Evolutionary conservation across 1,284 basidiomycete genomes (phyloP).

Genomic region (Cryptococcus hybrid): DNA sequence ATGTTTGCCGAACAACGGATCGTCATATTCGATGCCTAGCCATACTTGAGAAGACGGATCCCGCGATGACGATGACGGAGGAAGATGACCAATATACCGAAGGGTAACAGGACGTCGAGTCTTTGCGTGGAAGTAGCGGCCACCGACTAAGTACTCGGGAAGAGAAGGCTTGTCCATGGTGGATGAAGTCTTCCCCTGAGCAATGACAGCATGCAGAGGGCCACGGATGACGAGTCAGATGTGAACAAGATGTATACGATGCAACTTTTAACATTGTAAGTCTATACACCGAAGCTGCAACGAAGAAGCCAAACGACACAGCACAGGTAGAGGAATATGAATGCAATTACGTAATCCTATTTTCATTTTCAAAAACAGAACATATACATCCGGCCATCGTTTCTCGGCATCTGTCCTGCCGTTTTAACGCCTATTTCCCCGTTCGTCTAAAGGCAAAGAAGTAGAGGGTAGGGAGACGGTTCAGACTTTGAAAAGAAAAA

Average conservation of each 20-base stretch:
- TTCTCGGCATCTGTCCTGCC: background rate
- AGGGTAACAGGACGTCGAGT: conserved; percentile 36
- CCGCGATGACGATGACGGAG: conserved; percentile 8
- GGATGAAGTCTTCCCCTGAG: no score
- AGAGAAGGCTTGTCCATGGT: no score
- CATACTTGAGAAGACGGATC: conserved; percentile 53
- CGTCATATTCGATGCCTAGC: conserved; percentile 97
- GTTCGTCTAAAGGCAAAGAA: conserved; percentile 10
- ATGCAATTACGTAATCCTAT: no score
- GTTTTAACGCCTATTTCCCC: background rate
- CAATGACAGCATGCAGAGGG: no score
- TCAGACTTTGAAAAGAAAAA: conserved; percentile 31
- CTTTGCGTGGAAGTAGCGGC: conserved; percentile 38
- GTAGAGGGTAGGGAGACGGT: background rate
- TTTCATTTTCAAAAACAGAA: no score
- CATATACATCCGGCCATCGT: background rate
- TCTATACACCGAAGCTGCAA: no score
- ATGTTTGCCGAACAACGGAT: conserved; percentile 78
- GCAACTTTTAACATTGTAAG: no score
- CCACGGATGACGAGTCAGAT: no score
- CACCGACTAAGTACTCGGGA: conserved; percentile 12
- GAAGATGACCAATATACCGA: conserved; percentile 39
- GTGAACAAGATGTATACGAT: no score
- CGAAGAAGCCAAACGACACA: no score
- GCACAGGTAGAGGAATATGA: no score